Percentiles rank a stretch among this genome's conserved stretches.
Conservation (phyloP, 2,329 filamentous ascomycete genomes). For the Magnaporthiopsis rhizophila region DNA sequence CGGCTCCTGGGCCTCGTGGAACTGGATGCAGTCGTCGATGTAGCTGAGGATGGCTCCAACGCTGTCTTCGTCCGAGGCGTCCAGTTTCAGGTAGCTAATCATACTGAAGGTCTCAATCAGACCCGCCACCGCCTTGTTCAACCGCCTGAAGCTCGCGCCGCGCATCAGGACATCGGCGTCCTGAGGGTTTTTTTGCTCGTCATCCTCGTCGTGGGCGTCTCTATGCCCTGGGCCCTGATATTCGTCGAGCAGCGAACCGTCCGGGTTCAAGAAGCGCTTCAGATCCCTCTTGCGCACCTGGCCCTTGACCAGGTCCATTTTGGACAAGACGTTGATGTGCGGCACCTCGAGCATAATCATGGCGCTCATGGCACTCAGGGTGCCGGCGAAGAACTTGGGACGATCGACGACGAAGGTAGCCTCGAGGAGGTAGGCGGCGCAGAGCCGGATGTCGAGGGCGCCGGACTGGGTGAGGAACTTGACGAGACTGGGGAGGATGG, state of each 20-base stretch:
- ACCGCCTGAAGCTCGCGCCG: conserved; percentile 69
- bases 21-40: conserved; percentile 91
- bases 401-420: conserved; percentile 92
- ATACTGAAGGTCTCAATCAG: conserved; percentile 97
- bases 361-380: conserved; percentile 92
- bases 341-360: conserved; percentile 99
- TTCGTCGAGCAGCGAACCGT: conserved; percentile 73
- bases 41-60: conserved; percentile 77
- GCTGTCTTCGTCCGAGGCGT: conserved; percentile 88
- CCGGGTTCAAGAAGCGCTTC: conserved; percentile 83
- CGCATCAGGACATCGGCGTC: conserved; percentile 66
- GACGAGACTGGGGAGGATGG: conserved; percentile 78
- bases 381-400: conserved; percentile 95
- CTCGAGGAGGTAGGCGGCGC: conserved; percentile 89
- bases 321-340: conserved; percentile 91
- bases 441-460: conserved; percentile 80
- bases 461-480: conserved; percentile 73
- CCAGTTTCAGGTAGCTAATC: conserved; percentile 88
- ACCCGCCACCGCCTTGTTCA: conserved; percentile 82
- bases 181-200: conserved; percentile 51
- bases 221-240: conserved; percentile 38
- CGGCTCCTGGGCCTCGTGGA: conserved; percentile 86
- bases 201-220: conserved; percentile 36
- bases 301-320: conserved; percentile 94
- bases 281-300: conserved; percentile 81